A percentile compares a stretch with the other conserved stretches of the same genome.
Evolutionary conservation across 179 eudicot genomes (phyloP).

Genomic region (Heliamphora ciliata): DNA sequence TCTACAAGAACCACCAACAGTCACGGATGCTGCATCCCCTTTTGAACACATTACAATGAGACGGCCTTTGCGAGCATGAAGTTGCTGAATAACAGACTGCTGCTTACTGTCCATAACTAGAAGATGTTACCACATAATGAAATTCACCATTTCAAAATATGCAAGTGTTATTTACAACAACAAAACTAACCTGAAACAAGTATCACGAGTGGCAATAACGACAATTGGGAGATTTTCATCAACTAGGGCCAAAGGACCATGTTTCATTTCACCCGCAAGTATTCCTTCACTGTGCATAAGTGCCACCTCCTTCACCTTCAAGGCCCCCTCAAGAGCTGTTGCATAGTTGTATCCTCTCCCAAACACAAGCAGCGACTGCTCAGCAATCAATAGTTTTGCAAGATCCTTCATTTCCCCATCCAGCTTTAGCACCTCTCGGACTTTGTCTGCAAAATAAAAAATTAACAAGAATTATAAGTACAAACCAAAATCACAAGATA

Average conservation of each 20-base stretch:
- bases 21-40: slow-evolving; percentile 74
- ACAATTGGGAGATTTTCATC: slow-evolving; percentile 84
- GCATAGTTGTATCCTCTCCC: slow-evolving; percentile 98
- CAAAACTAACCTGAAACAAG: slow-evolving; percentile 63
- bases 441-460: slow-evolving; percentile 1
- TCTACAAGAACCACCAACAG: slow-evolving; percentile 63
- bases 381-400: slow-evolving; percentile 60
- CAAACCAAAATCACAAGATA: background rate
- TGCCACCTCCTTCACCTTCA: slow-evolving; percentile 93
- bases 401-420: slow-evolving; percentile 51
- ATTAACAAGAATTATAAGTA: background rate
- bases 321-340: slow-evolving; percentile 88
- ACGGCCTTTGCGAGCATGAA: slow-evolving; percentile 91
- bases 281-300: slow-evolving; percentile 99
- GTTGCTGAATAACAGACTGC: slow-evolving; percentile 97
- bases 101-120: slow-evolving; percentile 59
- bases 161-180: background rate
- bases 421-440: slow-evolving; percentile 15
- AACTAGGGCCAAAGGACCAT: slow-evolving; percentile 89
- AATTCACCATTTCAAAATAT: background rate
- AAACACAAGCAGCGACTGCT: slow-evolving; percentile 89
- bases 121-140: background rate
- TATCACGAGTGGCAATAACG: slow-evolving; percentile 88
- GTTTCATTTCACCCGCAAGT: slow-evolving; percentile 99
- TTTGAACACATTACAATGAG: slow-evolving; percentile 79